phyloP scores from a whole-genome alignment of 2,329 filamentous ascomycete species.

The Aureobasidium mangrovei region DNA sequence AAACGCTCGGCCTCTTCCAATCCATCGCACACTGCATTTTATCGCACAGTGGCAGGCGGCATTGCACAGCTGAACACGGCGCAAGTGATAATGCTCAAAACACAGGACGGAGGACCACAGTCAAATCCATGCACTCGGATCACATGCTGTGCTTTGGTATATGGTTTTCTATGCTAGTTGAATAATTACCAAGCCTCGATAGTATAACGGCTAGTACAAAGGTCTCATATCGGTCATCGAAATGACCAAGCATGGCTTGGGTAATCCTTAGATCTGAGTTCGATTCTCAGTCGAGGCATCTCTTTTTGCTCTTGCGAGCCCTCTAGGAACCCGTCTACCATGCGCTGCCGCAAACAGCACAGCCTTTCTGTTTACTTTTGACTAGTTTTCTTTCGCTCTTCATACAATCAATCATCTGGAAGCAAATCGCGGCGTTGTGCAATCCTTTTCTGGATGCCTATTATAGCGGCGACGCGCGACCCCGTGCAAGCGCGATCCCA shows the following conservation, averaged over 20 bases:
- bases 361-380: not conserved
- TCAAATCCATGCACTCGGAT: too few relatives aligned
- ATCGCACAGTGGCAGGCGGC: too few relatives aligned
- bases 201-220: slow-evolving; percentile 12
- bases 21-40: not conserved
- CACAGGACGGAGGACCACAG: too few relatives aligned
- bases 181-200: not conserved
- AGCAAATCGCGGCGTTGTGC: too few relatives aligned
- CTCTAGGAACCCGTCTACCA: not conserved
- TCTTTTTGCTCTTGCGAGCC: not conserved
- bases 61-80: too few relatives aligned
- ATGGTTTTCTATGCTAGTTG: too few relatives aligned
- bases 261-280: slow-evolving; percentile 13
- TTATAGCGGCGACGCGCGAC: not conserved
- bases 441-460: not conserved
- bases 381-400: too few relatives aligned
- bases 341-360: too few relatives aligned
- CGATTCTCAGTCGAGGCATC: slow-evolving; percentile 12
- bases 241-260: slow-evolving; percentile 11
- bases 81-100: too few relatives aligned
- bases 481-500: not conserved
- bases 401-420: too few relatives aligned
- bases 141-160: too few relatives aligned
- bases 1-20: not conserved
- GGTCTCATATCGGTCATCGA: slow-evolving; percentile 12